Evolutionary conservation across 495 filamentous ascomycete species (phyloP).

Genomic region (Neurospora discreta): DNA sequence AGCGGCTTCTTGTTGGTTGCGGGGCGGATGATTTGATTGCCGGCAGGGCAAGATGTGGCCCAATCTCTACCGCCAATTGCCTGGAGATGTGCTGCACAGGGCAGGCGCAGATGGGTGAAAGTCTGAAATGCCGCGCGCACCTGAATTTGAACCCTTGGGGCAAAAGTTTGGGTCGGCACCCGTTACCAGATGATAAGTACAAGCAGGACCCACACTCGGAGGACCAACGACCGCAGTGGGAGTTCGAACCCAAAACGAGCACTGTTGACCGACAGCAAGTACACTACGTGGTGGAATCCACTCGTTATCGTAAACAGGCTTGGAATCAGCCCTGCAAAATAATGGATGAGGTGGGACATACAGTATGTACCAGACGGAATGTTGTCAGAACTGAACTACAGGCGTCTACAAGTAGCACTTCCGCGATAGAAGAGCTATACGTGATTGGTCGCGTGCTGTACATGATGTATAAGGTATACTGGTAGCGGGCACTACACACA

Average conservation of each 20-base stretch:
- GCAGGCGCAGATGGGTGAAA: not conserved
- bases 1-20: constrained; percentile 7
- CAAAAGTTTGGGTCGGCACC: not conserved
- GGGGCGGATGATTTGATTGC: constrained; percentile 12
- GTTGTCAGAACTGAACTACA: not conserved
- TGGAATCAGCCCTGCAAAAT: not conserved
- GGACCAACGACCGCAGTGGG: not conserved
- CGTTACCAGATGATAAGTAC: not conserved
- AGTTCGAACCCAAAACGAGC: not conserved
- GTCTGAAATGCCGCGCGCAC: not conserved
- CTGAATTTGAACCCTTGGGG: not conserved
- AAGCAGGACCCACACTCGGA: not conserved
- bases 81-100: constrained; percentile 1
- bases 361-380: not conserved
- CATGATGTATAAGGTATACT: not conserved
- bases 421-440: not conserved
- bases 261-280: not conserved
- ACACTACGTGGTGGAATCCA: not conserved
- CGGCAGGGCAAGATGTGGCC: constrained; percentile 17
- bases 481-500: not conserved
- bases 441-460: not conserved
- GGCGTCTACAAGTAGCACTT: not conserved
- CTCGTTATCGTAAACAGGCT: not conserved
- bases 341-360: not conserved
- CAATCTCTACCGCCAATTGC: constrained; percentile 12